Evolutionary conservation across 1,284 basidiomycete genomes (phyloP).

Genomic region (Rhodofomes roseus): DNA sequence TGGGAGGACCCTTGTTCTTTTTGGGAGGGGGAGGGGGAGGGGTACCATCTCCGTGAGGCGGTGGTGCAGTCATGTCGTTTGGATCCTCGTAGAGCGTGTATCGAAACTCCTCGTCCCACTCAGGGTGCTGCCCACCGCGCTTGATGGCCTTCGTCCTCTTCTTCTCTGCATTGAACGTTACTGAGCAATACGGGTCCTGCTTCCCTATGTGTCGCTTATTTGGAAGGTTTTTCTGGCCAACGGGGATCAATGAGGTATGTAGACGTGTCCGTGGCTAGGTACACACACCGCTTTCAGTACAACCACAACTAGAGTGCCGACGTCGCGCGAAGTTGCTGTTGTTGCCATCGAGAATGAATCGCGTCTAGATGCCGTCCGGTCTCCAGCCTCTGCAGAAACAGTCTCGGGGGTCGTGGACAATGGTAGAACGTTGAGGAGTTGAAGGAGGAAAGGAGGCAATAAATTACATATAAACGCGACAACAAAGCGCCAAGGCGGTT

Average conservation of each 20-base stretch:
- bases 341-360: slow-evolving; percentile 14
- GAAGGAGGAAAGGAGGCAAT: background rate
- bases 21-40: slow-evolving; percentile 61
- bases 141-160: slow-evolving; percentile 88
- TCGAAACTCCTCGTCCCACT: slow-evolving; percentile 98
- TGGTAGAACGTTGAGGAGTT: background rate
- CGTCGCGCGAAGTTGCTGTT: slow-evolving; percentile 45
- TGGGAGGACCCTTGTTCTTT: slow-evolving; percentile 49
- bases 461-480: slow-evolving; percentile 9
- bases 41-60: slow-evolving; percentile 44
- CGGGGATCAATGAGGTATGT: background rate
- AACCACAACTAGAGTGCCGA: slow-evolving; percentile 94
- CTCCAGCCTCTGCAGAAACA: background rate
- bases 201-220: slow-evolving; percentile 96
- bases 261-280: slow-evolving; percentile 10
- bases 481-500: background rate
- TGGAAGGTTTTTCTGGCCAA: slow-evolving; percentile 77
- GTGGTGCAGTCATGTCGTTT: slow-evolving; percentile 57
- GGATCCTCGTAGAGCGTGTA: slow-evolving; percentile 87
- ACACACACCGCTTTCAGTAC: slow-evolving; percentile 89
- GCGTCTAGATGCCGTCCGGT: background rate
- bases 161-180: slow-evolving; percentile 78
- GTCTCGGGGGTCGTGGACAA: background rate
- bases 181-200: slow-evolving; percentile 93
- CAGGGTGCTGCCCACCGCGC: slow-evolving; percentile 95